Conservation (phyloP, 2,329 filamentous ascomycete species). For the Aspergillus brunneoviolaceus region DNA sequence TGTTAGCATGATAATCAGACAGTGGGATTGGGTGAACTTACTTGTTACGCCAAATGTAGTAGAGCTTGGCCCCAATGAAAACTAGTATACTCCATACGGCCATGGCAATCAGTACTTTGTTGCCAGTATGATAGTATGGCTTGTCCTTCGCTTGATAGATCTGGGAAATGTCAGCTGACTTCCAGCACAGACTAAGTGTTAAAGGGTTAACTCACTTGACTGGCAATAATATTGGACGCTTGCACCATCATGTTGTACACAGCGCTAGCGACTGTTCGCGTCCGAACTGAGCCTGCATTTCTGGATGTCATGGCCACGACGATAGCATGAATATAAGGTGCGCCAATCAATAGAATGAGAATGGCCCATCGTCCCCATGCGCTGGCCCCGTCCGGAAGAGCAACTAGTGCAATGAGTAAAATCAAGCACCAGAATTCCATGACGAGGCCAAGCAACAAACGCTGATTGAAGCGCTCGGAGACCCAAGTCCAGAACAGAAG, state of each 20-base stretch:
- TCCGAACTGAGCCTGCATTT: constrained; percentile 45
- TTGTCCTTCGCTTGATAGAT: constrained; percentile 57
- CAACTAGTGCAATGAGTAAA: constrained; percentile 53
- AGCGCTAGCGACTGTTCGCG: constrained; percentile 45
- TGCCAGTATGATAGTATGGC: constrained; percentile 59
- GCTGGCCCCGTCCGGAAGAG: constrained; percentile 48
- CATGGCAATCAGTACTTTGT: constrained; percentile 57
- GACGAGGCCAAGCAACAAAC: constrained; percentile 54
- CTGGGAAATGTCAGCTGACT: constrained; percentile 33
- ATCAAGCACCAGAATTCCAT: constrained; percentile 56
- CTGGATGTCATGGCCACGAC: constrained; percentile 48
- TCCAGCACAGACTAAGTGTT: not conserved
- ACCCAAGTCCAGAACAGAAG: constrained; percentile 56
- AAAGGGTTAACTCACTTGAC: constrained; percentile 31
- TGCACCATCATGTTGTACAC: constrained; percentile 51
- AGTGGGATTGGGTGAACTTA: constrained; percentile 14
- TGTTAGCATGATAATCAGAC: constrained; percentile 6
- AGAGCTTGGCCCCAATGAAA: constrained; percentile 48
- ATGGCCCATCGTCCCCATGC: constrained; percentile 56
- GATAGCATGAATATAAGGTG: constrained; percentile 60
- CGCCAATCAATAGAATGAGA: constrained; percentile 54
- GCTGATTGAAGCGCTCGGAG: constrained; percentile 57
- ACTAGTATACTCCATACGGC: constrained; percentile 50
- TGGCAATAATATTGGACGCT: constrained; percentile 40
- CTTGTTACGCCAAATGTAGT: constrained; percentile 44